Evolutionary conservation across 75 land plant genomes (phyloP), one percentile per base, ranked within the genome.

Genomic region (Selaginella tamariscina): DNA sequence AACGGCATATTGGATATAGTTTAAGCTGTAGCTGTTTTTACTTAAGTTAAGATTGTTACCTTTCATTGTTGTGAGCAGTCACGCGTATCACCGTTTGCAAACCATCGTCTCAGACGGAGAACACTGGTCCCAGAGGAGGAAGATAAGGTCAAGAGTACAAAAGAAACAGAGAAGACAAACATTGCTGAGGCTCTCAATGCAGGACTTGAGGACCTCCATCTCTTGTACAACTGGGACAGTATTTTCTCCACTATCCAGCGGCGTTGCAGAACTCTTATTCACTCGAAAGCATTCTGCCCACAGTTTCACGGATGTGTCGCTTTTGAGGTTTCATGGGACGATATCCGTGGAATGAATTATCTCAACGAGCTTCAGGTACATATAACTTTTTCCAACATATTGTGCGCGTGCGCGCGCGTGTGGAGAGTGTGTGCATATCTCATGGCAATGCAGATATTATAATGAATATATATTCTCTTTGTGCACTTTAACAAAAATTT

Each of bases 61-160:
- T n/a, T n/a, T n/a, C n/a, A n/a, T n/a, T n/a, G n/a, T 15, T 39
- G 11, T 39, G 11, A 66, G 32, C 94, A 92, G 97, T 92, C 94
- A 49, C 86, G 97, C 76, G 33, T 77, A 24, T 92, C 97, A 63
- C 97, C 97, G 31, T 92, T 92, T 75, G 90, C 90, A 28, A 92
- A 88, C 57, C 76, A 71, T 5, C 49, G 49, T 39, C 15, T 39
- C 11, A 39, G 49, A 5, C 78, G 77, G 62, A 78, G 64, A 21
- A n/a, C n/a, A n/a, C n/a, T 72, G 70, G 69, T 76, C 62, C 55
- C 68, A 24, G 72, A 56, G 21, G 71, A 81, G 33, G 68, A 64
- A 2, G 11, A 15, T 1, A n/a, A 65, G 32, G 56, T 44, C 67
- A 56, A 39, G 67, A 67, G 15, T 26, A 54, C n/a, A 29, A 32